Base-by-base conservation (phyloP, 257 asterid species). In the Handroanthus guayacan region DNA sequence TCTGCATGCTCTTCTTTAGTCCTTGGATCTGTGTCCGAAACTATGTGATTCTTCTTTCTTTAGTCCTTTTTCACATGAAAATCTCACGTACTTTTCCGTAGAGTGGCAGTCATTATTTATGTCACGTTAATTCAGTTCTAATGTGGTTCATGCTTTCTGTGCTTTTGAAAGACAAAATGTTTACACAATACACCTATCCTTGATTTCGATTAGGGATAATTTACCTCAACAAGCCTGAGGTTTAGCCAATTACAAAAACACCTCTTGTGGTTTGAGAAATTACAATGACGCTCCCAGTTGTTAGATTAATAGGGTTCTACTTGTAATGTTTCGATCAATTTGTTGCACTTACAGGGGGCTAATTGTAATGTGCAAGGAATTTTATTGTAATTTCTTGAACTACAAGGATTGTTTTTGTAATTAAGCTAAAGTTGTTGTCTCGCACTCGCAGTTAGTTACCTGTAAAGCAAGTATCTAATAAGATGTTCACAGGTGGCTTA, bases 401-500 rank as follows among this genome's bases (percentile, higher is more conserved):
- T 25, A 25, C 31, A 25, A 25, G 31, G 31, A 25, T 25, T 25
- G 31, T 25, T 25, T 25, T 1, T 25, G 31, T 25, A 25, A 25
- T 52, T 14, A 3, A 13, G 17, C 5, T 52, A 18, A 4, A 6
- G 58, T 3, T 14, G 3, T 14, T 6, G 1, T 13, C 4, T 13
- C 2, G 38, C 64, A 57, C 9, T 55, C 1, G 62, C 62, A 39
- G 44, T 39, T 39, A 16, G 62, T 17, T 17, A 16, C 25, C 31
- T 55, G 62, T 55, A 55, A 34, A 39, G 44, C 44, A 25, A 4
- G 44, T 39, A 39, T 39, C 44, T 39, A 39, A 39, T 4, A 39
- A 39, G 44, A 39, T 39, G 44, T 4, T 39, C 44, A 39, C 44
- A 39, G 44, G 44, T 39, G 44, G 89, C 90, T 69, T 87, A 86